A percentile compares a stretch with the other conserved stretches of the same genome.
These are phyloP conservation scores for Leccinum uliginosum DNA, from an alignment of 768 basidiomycete species.

Conservation along the genomic window DNA sequence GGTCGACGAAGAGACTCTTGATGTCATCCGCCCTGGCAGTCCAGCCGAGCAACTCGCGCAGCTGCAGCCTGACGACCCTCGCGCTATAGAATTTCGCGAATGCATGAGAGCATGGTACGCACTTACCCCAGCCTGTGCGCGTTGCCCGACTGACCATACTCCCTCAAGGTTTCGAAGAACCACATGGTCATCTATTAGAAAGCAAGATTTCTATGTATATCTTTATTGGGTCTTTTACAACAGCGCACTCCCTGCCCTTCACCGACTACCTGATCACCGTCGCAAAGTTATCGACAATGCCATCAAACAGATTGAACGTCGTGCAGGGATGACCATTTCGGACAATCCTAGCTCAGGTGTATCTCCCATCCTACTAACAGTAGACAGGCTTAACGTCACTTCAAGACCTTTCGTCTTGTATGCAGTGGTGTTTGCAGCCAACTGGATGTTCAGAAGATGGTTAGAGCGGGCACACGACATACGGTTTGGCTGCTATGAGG, in stretches of 20 bases:
- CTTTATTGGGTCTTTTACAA: slow-evolving; percentile 84
- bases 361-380: slow-evolving; percentile 61
- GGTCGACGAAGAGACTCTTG: slow-evolving; percentile 52
- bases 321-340: slow-evolving; percentile 61
- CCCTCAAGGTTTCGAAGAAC: slow-evolving; percentile 61
- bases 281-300: slow-evolving; percentile 53
- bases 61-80: slow-evolving; percentile 60
- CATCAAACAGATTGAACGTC: slow-evolving; percentile 61
- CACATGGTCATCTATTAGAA: slow-evolving; percentile 68
- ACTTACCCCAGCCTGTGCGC: neutral
- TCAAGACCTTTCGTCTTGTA: slow-evolving; percentile 71
- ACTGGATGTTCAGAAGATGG: slow-evolving; percentile 43
- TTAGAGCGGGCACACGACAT: slow-evolving; percentile 42
- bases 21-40: slow-evolving; percentile 49
- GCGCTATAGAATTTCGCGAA: slow-evolving; percentile 71
- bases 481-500: slow-evolving; percentile 47
- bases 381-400: slow-evolving; percentile 70
- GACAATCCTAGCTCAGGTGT: slow-evolving; percentile 53
- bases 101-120: slow-evolving; percentile 53
- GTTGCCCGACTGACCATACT: neutral
- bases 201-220: slow-evolving; percentile 65
- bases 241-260: slow-evolving; percentile 49
- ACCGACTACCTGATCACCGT: slow-evolving; percentile 44
- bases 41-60: slow-evolving; percentile 55
- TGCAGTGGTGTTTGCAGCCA: slow-evolving; percentile 43